Conservation (phyloP, 805 yeast genomes). For the Candida germanica region DNA sequence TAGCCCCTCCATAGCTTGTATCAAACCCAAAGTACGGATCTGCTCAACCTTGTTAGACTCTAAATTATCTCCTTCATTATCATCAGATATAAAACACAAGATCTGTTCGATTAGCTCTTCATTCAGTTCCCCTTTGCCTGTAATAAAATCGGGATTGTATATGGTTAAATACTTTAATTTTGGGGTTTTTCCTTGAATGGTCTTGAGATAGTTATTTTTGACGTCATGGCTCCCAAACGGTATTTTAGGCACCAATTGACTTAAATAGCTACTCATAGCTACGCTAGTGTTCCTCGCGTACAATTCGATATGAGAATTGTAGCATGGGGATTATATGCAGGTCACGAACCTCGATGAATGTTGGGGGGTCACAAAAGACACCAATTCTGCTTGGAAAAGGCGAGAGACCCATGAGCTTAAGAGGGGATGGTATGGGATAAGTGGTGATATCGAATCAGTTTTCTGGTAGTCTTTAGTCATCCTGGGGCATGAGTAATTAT, state of each 20-base stretch:
- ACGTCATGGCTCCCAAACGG: constrained; percentile 8
- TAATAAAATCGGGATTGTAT: constrained; percentile 29
- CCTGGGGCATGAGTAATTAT: no score
- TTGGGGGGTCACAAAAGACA: no score
- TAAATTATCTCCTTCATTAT: constrained; percentile 9
- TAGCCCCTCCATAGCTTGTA: constrained; percentile 35
- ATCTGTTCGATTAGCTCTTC: constrained; percentile 32
- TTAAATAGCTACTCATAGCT: constrained; percentile 20
- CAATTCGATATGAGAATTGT: no score
- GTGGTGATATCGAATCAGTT: no score
- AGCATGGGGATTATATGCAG: no score
- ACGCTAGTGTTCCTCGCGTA: no score
- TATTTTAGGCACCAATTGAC: constrained; percentile 29
- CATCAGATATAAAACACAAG: constrained; percentile 24
- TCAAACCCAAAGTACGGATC: constrained; percentile 31
- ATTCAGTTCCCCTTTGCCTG: constrained; percentile 23
- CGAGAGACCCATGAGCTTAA: no score
- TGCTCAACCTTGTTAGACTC: constrained; percentile 19
- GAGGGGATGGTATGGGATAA: no score
- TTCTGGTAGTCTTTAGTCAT: no score
- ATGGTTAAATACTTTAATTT: constrained; percentile 18
- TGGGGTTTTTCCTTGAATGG: constrained; percentile 13
- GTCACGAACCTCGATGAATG: no score
- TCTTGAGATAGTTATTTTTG: constrained; percentile 11
- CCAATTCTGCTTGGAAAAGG: no score